phyloP scores from a whole-genome alignment of 495 filamentous ascomycete species.

The Hyaloscypha bicolor region DNA sequence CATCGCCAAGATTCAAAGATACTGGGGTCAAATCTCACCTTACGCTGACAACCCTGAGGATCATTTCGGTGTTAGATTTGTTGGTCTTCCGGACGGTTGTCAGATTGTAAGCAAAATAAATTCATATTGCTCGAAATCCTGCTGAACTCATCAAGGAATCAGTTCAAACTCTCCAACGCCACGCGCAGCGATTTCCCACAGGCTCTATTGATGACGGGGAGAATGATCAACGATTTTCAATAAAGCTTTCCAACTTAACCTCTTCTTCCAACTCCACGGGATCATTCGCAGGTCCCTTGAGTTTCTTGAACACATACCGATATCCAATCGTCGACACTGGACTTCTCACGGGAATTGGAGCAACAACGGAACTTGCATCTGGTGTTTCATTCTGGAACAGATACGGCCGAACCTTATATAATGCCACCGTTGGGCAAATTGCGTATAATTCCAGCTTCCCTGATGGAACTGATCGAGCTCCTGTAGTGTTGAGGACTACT shows the following conservation, averaged over 20 bases:
- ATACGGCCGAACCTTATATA: slow-evolving; percentile 55
- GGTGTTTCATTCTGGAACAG: slow-evolving; percentile 54
- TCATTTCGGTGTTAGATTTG: slow-evolving; percentile 46
- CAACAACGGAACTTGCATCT: slow-evolving; percentile 50
- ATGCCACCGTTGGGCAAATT: slow-evolving; percentile 42
- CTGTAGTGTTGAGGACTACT: slow-evolving; percentile 52
- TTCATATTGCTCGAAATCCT: not conserved
- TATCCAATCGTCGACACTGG: slow-evolving; percentile 46
- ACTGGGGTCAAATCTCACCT: slow-evolving; percentile 50
- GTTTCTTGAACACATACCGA: slow-evolving; percentile 53
- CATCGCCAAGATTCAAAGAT: slow-evolving; percentile 30
- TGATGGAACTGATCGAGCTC: slow-evolving; percentile 48
- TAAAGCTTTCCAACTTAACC: slow-evolving; percentile 50
- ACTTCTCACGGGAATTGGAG: slow-evolving; percentile 49
- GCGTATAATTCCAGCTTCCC: slow-evolving; percentile 46
- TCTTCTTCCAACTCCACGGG: slow-evolving; percentile 35
- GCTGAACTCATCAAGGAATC: slow-evolving; percentile 41
- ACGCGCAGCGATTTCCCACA: slow-evolving; percentile 55
- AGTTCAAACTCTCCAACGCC: slow-evolving; percentile 52
- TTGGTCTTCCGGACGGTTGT: slow-evolving; percentile 52
- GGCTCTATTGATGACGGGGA: slow-evolving; percentile 42
- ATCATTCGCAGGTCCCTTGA: slow-evolving; percentile 46
- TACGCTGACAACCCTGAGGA: slow-evolving; percentile 45
- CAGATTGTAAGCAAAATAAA: slow-evolving; percentile 33
- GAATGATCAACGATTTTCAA: slow-evolving; percentile 47